Base-by-base conservation (phyloP, 1,284 basidiomycete species). In the Pseudozyma sp. region DNA sequence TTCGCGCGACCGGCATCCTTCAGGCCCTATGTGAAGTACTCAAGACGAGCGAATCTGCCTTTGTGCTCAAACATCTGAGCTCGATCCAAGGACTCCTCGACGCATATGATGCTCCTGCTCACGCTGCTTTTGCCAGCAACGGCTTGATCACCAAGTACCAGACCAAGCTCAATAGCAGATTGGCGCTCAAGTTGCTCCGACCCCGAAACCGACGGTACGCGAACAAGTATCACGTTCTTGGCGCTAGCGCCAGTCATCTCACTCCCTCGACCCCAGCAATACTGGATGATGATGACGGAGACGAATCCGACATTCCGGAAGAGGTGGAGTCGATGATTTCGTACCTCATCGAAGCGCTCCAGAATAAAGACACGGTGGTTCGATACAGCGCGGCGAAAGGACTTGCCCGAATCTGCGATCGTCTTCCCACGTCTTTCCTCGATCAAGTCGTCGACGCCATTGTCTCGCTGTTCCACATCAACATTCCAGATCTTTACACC, bases 361-460 rank as follows among this genome's bases (percentile, higher is more conserved):
- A 93, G 79, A 94, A 98, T 85, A 93, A 97, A 93, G 95, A 98
- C 81, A 97, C 97, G 0, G 87, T 94, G 33, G 94, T 99, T 19
- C 92, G 97, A 48, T 99, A 94, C 89, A 94, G 95, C 10, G 90
- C 93, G 3, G 93, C 97, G 6, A 99, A 99, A 85, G 94, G 93
- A 30, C 86, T 98, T 11, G 92, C 94, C 6, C 90, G 94, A 7
- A 88, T 99, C 43, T 89, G 93, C 1, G 90, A 92, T 68, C 88
- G 92, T 14, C 88, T 99, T 0, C 93, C 96, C 2, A 64, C 84
- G 0, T 90, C 90, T 13, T 92, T 95, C 77, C 87, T 89, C 0
- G 87, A 88, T 34, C 94, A 99, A 83, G 90, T 98, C 11, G 85
- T 94, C 2, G 90, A 92, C 50, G 94, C 90, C 4, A 87, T 96